phyloP scores from a whole-genome alignment of 2,329 filamentous ascomycete species.

The Colletotrichum karsti region DNA sequence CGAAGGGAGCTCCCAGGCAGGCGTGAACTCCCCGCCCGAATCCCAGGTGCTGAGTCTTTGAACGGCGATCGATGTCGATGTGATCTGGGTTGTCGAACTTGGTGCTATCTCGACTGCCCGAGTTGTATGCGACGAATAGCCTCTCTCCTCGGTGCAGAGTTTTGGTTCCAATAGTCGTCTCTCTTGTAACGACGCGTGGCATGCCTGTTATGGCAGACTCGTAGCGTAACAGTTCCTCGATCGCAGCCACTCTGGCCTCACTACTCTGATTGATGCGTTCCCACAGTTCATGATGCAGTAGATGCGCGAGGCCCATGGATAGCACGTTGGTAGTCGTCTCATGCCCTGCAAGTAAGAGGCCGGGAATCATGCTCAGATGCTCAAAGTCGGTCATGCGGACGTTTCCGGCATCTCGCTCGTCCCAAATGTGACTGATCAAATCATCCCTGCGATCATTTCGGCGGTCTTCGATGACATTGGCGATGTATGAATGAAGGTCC shows the following conservation, averaged over 20 bases:
- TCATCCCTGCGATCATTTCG: background rate
- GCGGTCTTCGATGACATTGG: background rate
- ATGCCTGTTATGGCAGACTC: slow-evolving; percentile 1
- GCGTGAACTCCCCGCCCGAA: background rate
- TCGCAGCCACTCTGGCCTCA: background rate
- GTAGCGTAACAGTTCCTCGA: background rate
- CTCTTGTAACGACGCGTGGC: background rate
- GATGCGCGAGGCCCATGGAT: background rate
- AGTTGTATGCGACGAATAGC: background rate
- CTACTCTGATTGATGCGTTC: background rate
- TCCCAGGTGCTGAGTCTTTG: background rate
- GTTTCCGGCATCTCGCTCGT: background rate
- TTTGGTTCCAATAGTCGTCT: background rate
- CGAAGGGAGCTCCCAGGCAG: background rate
- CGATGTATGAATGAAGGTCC: background rate
- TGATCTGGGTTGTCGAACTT: background rate
- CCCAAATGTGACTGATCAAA: background rate
- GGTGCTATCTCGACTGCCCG: background rate
- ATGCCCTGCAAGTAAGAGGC: background rate
- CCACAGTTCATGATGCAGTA: background rate
- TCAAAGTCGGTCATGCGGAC: background rate
- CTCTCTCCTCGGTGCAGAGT: background rate
- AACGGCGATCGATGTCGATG: background rate
- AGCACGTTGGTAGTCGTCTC: background rate
- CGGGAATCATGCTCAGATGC: background rate